phyloP scores from a whole-genome alignment of 2,329 filamentous ascomycete species.

The Xylariaceae sp. region DNA sequence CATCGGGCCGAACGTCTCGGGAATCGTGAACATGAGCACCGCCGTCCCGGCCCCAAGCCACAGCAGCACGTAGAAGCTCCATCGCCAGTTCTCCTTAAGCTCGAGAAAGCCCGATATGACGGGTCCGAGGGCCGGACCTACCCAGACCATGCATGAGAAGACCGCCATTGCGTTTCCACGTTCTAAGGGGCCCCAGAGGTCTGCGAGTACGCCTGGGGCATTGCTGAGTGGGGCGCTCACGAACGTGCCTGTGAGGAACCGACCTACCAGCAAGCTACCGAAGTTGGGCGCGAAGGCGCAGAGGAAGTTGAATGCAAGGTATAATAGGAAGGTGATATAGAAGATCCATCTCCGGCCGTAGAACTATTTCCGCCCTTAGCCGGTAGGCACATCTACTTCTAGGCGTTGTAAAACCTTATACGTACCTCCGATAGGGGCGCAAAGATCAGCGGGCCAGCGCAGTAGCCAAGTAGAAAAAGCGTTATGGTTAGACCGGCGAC shows the following conservation, averaged over 20 bases:
- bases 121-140: conserved; percentile 50
- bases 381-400: neutral
- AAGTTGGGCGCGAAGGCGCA: conserved; percentile 60
- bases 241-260: conserved; percentile 59
- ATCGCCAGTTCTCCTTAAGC: conserved; percentile 57
- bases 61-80: conserved; percentile 53
- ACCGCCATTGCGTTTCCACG: conserved; percentile 57
- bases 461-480: conserved; percentile 60
- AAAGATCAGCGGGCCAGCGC: conserved; percentile 60
- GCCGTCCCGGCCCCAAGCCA: conserved; percentile 45
- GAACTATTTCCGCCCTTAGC: conserved; percentile 35
- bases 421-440: conserved; percentile 55
- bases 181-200: conserved; percentile 56
- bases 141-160: conserved; percentile 56
- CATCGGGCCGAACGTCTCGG: conserved; percentile 56
- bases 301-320: conserved; percentile 54
- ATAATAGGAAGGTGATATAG: conserved; percentile 51
- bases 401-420: neutral
- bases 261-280: conserved; percentile 53
- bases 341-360: conserved; percentile 59
- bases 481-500: conserved; percentile 55
- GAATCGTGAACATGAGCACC: conserved; percentile 58
- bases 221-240: conserved; percentile 42
- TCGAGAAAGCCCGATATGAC: conserved; percentile 61
- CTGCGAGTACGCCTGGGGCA: conserved; percentile 54